These are phyloP conservation scores for Clitopilus passeckerianus DNA, from an alignment of 768 basidiomycete genomes.

Conservation along the genomic window DNA sequence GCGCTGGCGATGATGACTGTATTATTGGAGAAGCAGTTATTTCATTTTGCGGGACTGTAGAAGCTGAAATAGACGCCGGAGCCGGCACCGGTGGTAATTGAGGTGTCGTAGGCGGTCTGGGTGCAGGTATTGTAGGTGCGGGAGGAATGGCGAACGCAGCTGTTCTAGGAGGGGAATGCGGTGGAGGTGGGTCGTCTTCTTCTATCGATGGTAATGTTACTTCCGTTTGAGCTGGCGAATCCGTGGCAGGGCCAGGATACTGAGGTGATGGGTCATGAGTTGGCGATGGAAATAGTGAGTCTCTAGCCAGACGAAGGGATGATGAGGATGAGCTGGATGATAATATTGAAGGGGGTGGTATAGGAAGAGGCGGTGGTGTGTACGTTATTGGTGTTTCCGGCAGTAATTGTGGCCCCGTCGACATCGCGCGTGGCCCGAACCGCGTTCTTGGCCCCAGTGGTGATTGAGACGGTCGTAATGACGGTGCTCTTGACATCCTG, in stretches of 20 bases:
- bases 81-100: neutral
- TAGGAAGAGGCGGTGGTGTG: constrained; percentile 10
- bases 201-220: neutral
- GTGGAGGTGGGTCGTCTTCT: neutral
- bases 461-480: constrained; percentile 11
- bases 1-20: constrained; percentile 3
- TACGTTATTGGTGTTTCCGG: constrained; percentile 4
- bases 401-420: constrained; percentile 7
- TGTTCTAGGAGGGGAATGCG: neutral
- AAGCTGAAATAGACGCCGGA: neutral
- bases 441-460: constrained; percentile 17
- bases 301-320: constrained; percentile 10
- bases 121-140: neutral
- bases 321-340: constrained; percentile 9
- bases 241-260: constrained; percentile 11
- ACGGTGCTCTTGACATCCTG: constrained; percentile 11
- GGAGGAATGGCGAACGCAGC: neutral
- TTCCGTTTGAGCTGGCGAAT: neutral
- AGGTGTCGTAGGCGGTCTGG: neutral
- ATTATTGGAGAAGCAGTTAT: constrained; percentile 7
- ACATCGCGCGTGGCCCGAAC: constrained; percentile 6
- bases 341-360: constrained; percentile 8
- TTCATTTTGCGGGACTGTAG: neutral
- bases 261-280: constrained; percentile 11
- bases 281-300: constrained; percentile 2